phyloP scores from a whole-genome alignment of 2,329 filamentous ascomycete species.

The Pyricularia sp. region DNA sequence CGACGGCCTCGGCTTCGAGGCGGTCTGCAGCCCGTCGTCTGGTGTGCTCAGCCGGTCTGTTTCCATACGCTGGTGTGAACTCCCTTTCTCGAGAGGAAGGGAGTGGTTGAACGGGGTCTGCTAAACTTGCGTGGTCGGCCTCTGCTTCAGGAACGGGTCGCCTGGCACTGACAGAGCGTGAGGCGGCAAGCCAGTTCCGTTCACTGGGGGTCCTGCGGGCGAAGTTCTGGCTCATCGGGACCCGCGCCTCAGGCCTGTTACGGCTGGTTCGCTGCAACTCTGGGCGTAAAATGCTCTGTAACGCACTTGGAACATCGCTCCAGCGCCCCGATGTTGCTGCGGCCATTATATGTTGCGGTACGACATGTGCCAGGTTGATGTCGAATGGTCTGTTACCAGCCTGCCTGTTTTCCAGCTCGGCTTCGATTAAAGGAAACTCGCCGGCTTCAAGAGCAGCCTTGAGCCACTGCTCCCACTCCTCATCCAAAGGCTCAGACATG shows the following conservation, averaged over 20 bases:
- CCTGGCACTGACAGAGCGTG: neutral
- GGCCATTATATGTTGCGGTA: neutral
- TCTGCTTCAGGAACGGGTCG: neutral
- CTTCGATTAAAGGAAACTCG: slow-evolving; percentile 25
- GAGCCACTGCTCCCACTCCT: slow-evolving; percentile 67
- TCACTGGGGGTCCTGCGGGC: neutral
- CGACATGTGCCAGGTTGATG: neutral
- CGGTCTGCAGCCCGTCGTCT: neutral
- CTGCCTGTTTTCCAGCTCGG: slow-evolving; percentile 11
- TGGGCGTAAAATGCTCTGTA: neutral
- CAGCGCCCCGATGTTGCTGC: neutral
- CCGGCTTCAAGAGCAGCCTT: slow-evolving; percentile 61
- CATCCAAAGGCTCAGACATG: slow-evolving; percentile 49
- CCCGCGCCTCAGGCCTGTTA: neutral
- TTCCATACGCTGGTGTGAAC: neutral
- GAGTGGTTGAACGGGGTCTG: neutral
- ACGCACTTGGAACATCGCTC: neutral
- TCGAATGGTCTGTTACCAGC: neutral
- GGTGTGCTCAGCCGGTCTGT: neutral
- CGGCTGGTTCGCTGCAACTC: neutral
- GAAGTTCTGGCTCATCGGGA: neutral
- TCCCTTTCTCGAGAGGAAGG: neutral
- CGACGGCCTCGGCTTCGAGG: neutral
- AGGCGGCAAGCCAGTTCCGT: neutral
- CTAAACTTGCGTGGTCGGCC: neutral